Base-by-base conservation (phyloP, 2,329 filamentous ascomycete genomes). In the Myrmaecium sp. region DNA sequence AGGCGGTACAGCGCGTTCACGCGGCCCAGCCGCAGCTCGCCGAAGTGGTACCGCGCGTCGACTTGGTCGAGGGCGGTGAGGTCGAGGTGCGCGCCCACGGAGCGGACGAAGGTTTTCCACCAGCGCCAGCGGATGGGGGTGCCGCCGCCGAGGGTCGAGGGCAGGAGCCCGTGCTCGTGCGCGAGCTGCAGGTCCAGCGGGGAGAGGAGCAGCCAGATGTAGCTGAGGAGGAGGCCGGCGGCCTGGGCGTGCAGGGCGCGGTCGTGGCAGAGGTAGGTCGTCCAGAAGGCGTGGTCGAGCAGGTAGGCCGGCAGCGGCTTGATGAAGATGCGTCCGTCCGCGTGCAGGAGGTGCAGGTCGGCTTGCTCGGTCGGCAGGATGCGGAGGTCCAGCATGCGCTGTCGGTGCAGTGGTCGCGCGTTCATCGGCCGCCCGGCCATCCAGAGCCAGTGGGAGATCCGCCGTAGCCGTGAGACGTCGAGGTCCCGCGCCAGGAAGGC, bases 1-100 rank as follows among this genome's bases (percentile, higher is more conserved):
- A 34, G 41, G 15, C 49, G 41, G 29, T 52, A 53, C 14, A 45
- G 48, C 6, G 38, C 35, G 26, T 53, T 53, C 21, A 53, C 44
- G 8, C 50, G 36, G 1, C 46, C 42, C 2, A 52, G 34, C 0
- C 47, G 36, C 17, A 51, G 28, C 22, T 51, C 49, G 9, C 49
- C 49, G 26, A 47, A 51, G 12, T 46, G 40, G 30, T 43, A 52
- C 2, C 49, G 49, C 22, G 39, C 34, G 31, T 53, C 49, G n/a
- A 52, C 44, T 20, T 47, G 38, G 20, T 51, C 35, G 5, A 52
- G 36, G 3, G 42, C 30, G 21, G 47, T 43, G 9, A 44, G 37
- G 23, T 51, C 45, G 5, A 52, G 33, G 13, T 39, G 17, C 22
- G 6, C 18, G 25, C 22, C 8, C 28, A 27, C 6, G 1, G 16